Evolutionary conservation across 1,284 basidiomycete species (phyloP).

Genomic region (Ustilago esculenta): DNA sequence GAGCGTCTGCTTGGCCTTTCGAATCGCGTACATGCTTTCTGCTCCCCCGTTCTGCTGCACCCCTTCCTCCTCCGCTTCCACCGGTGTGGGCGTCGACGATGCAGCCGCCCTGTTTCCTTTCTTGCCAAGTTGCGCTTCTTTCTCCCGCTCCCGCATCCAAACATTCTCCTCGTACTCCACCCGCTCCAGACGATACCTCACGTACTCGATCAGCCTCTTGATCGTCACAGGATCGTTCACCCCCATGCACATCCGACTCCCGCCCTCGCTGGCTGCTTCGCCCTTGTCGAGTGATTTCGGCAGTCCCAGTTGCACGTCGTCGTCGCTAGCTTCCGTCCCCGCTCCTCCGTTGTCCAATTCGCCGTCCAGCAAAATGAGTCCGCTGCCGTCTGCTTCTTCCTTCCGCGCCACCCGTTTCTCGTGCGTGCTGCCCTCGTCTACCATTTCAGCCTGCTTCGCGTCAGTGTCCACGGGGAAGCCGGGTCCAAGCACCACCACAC

Average conservation of each 20-base stretch:
- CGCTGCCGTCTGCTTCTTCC: constrained; percentile 26
- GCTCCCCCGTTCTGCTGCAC: not conserved
- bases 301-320: constrained; percentile 11
- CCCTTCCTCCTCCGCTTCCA: not conserved
- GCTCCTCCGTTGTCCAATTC: constrained; percentile 7
- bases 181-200: constrained; percentile 28
- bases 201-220: constrained; percentile 28
- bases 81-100: not conserved
- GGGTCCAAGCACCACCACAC: constrained; percentile 41
- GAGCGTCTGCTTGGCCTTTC: constrained; percentile 46
- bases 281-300: constrained; percentile 5
- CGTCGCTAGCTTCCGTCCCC: not conserved
- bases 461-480: constrained; percentile 20
- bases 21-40: constrained; percentile 35
- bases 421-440: not conserved
- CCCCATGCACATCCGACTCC: constrained; percentile 44
- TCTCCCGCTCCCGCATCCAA: constrained; percentile 36
- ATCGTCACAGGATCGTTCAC: constrained; percentile 37
- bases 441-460: not conserved
- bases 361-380: constrained; percentile 28
- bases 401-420: constrained; percentile 5
- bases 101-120: constrained; percentile 1
- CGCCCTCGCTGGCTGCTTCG: not conserved
- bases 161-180: constrained; percentile 45
- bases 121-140: constrained; percentile 8